These are phyloP conservation scores for Penicillium sp. DNA, from an alignment of 2,329 filamentous ascomycete species.

Conservation along the genomic window DNA sequence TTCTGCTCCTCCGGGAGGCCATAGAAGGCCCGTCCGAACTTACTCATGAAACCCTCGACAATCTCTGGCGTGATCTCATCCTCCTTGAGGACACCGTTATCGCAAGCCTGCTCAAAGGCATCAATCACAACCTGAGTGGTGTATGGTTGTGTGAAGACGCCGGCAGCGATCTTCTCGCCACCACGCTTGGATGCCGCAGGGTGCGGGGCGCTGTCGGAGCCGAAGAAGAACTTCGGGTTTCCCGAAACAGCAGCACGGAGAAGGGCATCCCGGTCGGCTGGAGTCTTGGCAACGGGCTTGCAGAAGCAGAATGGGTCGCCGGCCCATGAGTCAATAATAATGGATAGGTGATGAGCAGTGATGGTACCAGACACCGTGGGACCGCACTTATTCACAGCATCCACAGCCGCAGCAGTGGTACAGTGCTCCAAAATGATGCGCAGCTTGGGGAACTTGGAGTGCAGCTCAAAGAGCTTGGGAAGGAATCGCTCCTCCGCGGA, in stretches of 20 bases:
- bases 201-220: constrained; percentile 71
- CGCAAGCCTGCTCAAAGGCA: constrained; percentile 57
- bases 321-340: constrained; percentile 75
- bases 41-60: constrained; percentile 59
- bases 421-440: constrained; percentile 73
- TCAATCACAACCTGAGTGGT: constrained; percentile 59
- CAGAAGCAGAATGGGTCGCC: constrained; percentile 75
- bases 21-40: constrained; percentile 60
- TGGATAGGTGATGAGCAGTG: constrained; percentile 80
- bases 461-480: constrained; percentile 72
- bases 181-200: constrained; percentile 57
- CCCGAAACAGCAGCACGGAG: constrained; percentile 60
- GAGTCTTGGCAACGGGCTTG: constrained; percentile 72
- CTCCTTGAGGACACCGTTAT: constrained; percentile 54
- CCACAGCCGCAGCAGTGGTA: constrained; percentile 77
- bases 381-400: constrained; percentile 74
- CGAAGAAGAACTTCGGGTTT: constrained; percentile 65
- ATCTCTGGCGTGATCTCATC: constrained; percentile 56
- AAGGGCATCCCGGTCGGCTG: constrained; percentile 70
- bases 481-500: constrained; percentile 77
- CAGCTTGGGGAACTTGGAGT: constrained; percentile 67
- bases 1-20: constrained; percentile 49
- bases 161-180: constrained; percentile 53
- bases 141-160: constrained; percentile 64
- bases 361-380: constrained; percentile 69